These are phyloP conservation scores for Lablab purpureus DNA, from an alignment of 306 rosid species.

Conservation along the genomic window DNA sequence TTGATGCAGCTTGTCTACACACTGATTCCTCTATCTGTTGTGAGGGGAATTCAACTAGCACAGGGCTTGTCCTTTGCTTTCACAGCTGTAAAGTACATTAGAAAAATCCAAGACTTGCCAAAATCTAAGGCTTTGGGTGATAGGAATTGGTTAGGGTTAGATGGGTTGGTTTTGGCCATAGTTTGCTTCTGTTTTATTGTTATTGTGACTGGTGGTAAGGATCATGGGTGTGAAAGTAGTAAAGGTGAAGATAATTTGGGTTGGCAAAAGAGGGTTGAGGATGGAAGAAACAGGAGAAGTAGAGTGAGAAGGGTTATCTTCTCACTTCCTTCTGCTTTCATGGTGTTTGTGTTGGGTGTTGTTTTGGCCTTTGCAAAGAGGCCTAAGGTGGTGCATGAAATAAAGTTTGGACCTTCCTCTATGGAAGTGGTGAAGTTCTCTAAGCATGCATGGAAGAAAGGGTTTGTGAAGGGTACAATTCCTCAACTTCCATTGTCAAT, in stretches of 20 bases:
- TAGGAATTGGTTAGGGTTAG: constrained; percentile 46
- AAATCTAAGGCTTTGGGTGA: constrained; percentile 38
- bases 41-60: constrained; percentile 50
- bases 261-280: not conserved
- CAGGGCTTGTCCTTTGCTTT: constrained; percentile 49
- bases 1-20: constrained; percentile 38
- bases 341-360: constrained; percentile 44
- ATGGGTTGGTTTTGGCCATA: constrained; percentile 45
- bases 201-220: constrained; percentile 40
- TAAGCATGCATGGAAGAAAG: constrained; percentile 42
- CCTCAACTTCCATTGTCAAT: constrained; percentile 46
- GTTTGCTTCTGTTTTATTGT: constrained; percentile 45
- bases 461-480: constrained; percentile 44
- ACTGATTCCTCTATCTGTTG: constrained; percentile 41
- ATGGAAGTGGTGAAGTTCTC: constrained; percentile 41
- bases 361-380: constrained; percentile 40
- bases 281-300: not conserved
- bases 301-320: constrained; percentile 36
- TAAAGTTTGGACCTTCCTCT: constrained; percentile 41
- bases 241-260: not conserved
- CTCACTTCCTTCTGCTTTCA: constrained; percentile 50
- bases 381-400: constrained; percentile 35
- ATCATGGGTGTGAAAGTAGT: not conserved
- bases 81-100: constrained; percentile 41
- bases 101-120: constrained; percentile 41